phyloP scores from a whole-genome alignment of 345 rosid genomes.

The Melastoma malabathricum region DNA sequence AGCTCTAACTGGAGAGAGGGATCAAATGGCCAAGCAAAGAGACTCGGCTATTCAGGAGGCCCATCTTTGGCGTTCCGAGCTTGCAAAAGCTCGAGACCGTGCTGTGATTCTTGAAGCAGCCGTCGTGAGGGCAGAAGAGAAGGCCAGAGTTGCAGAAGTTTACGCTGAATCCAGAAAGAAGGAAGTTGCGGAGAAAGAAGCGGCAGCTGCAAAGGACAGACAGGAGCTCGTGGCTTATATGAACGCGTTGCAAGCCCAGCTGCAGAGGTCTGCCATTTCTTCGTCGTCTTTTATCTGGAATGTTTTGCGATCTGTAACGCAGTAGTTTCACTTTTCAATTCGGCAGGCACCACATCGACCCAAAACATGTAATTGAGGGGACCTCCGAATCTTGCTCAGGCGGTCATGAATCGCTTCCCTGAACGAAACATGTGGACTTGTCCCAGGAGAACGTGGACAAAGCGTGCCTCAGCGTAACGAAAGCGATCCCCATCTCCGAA shows the following conservation, averaged over 20 bases:
- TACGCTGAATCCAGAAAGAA: slow-evolving; percentile 65
- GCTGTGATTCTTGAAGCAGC: slow-evolving; percentile 88
- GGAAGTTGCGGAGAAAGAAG: slow-evolving; percentile 67
- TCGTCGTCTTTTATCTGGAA: neutral
- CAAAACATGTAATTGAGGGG: slow-evolving; percentile 72
- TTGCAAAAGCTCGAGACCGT: slow-evolving; percentile 91
- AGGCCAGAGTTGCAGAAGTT: slow-evolving; percentile 68
- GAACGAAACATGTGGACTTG: slow-evolving; percentile 56
- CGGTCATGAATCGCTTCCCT: slow-evolving; percentile 22
- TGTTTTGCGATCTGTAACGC: too few relatives aligned
- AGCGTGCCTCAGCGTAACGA: slow-evolving; percentile 72
- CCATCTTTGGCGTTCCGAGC: slow-evolving; percentile 92
- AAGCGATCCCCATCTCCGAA: slow-evolving; percentile 30
- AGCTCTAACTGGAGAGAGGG: slow-evolving; percentile 54
- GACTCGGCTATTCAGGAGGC: slow-evolving; percentile 83
- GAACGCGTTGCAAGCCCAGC: slow-evolving; percentile 63
- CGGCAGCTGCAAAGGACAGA: slow-evolving; percentile 58
- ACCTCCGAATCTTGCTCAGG: slow-evolving; percentile 41
- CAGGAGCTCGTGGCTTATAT: slow-evolving; percentile 87
- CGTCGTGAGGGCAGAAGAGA: slow-evolving; percentile 84
- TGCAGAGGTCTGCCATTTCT: slow-evolving; percentile 57
- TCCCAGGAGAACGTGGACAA: slow-evolving; percentile 72
- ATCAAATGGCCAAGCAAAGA: slow-evolving; percentile 63
- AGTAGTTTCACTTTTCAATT: neutral
- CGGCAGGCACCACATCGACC: slow-evolving; percentile 66